Base-by-base conservation (phyloP, 2,329 filamentous ascomycete species). In the Teratosphaeria viscida region DNA sequence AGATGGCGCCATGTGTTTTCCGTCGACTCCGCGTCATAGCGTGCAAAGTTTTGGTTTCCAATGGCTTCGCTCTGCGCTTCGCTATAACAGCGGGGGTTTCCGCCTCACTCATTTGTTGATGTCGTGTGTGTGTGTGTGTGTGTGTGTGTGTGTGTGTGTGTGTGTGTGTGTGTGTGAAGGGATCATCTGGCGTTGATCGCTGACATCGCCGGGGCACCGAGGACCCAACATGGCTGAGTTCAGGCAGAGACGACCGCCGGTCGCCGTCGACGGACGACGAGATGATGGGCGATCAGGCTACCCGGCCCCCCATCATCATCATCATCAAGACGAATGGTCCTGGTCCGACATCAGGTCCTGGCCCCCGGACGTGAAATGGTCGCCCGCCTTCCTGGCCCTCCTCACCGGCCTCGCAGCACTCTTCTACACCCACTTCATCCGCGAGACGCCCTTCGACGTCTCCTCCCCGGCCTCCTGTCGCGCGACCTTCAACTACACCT, bases 401-500 rank as follows among this genome's bases (percentile, higher is more conserved):
- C 55, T 69, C 4, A 56, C 32, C 16, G 39, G 49, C 23, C 58
- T 62, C 14, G 52, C 54, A 3, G 54, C 54, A 12, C 49, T 63
- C 16, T 60, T 64, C 55, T 67, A 62, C 37, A 59, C 58, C 52
- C 56, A 62, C 35, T 63, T 61, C 43, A 43, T 65, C 19, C 37
- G 39, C 32, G 59, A 64, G n/a, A 52, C 62, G 2, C 54, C 34
- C 1, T 56, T 68, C 47, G 63, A 68, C 59, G 32, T 61, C 4
- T 57, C 61, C 2, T 60, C 60, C 2, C 63, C 59, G n/a, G 63
- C 64, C 34, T 55, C 61, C n/a, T 70, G 68, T 56, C 54, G 57
- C 1, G 61, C 57, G 3, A 67, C 63, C 7, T 70, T 71, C 60
- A 63, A 69, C 57, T 68, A 66, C 60, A 60, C 59, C 23, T 70